Evolutionary conservation across 140 eudicot genomes (phyloP).

Genomic region (Oenanthe javanica): DNA sequence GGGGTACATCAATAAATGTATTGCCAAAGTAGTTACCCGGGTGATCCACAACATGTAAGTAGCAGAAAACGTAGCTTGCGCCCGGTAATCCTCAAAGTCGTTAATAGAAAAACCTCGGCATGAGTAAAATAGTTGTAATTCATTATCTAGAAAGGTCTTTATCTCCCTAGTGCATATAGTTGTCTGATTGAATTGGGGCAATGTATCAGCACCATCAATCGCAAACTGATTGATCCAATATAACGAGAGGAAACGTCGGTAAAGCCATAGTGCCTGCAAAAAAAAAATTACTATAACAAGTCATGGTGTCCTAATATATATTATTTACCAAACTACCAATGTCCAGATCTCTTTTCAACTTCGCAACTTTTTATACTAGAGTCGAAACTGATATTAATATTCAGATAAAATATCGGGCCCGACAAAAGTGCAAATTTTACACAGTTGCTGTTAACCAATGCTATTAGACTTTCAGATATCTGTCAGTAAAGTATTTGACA

Average conservation of each 20-base stretch:
- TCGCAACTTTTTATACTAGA: neutral
- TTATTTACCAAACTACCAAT: neutral
- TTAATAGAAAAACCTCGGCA: conserved; percentile 46
- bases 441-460: neutral
- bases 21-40: conserved; percentile 32
- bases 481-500: neutral
- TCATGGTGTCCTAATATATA: neutral
- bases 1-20: neutral
- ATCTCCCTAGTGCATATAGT: conserved; percentile 14
- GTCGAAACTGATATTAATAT: neutral
- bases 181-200: conserved; percentile 2
- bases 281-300: neutral
- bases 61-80: conserved; percentile 66
- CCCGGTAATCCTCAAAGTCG: conserved; percentile 64
- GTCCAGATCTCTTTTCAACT: neutral
- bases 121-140: conserved; percentile 42
- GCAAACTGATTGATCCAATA: conserved; percentile 63
- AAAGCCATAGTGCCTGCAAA: conserved; percentile 82
- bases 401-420: neutral
- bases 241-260: conserved; percentile 74
- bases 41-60: conserved; percentile 65
- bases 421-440: neutral
- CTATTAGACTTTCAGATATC: neutral
- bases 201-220: neutral
- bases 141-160: conserved; percentile 38